Base-by-base conservation (phyloP, 225 moss, liverwort and hornwort genomes). In the Pseudisothecium myosuroides region DNA sequence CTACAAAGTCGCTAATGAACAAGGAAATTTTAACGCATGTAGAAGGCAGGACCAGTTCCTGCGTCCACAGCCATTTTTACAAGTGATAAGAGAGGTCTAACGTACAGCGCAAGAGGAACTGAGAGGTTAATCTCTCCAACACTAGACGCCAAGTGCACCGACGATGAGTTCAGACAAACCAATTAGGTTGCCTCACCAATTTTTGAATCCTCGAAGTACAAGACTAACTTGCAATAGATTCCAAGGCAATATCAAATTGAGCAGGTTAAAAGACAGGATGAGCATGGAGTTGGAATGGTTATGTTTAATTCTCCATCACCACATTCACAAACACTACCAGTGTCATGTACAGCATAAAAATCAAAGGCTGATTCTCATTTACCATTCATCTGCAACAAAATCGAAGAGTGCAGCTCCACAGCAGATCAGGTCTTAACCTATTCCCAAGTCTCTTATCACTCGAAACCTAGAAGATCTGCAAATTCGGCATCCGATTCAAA, bases 401-500 rank as follows among this genome's bases (percentile, higher is more conserved):
- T 72, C 77, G 65, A 73, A 83, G 60, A 47, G 21, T 49, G 68
- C 34, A 89, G 84, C 80, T 88, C 55, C 83, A 24, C 83, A 36
- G 28, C 50, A 85, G 60, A 80, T 73, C 22, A 75, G 59, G 67
- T 21, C 66, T 86, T 79, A 80, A 86, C 74, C 86, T 86, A 80
- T 67, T 85, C 67, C 83, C 61, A 60, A 45, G 19, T 76, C 47
- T 81, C 87, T 84, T 84, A 84, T 68, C 80, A 80, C 24, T 89
- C 87, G 32, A 89, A 84, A 85, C 56, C 50, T 59, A 82, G 76
- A 60, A 90, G 62, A 61, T 89, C 92, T 76, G 89, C 90, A 29
- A 91, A 89, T 15, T 93, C 92, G 41, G 89, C 91, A 85, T 93
- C 93, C 86, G 88, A 88, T 62, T 88, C 91, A 36, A 93, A 91